phyloP scores from a whole-genome alignment of 805 yeast species.

The Saccharomycopsis javanensis region DNA sequence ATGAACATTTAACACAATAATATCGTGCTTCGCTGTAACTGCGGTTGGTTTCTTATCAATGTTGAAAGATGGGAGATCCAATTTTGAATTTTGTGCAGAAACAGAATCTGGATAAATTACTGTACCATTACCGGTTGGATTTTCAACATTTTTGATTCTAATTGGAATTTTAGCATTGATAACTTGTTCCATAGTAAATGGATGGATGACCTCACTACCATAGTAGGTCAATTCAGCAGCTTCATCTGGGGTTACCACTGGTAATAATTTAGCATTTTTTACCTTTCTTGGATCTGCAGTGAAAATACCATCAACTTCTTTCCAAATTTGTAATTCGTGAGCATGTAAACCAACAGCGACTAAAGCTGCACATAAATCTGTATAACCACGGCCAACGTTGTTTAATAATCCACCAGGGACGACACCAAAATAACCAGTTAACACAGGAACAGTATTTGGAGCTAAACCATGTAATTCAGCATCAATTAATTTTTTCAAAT shows the following conservation, averaged over 20 bases:
- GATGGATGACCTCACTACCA: constrained; percentile 97
- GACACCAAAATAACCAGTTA: constrained; percentile 91
- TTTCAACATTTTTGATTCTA: constrained; percentile 90
- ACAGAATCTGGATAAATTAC: constrained; percentile 87
- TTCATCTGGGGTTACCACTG: constrained; percentile 93
- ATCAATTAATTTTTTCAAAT: constrained; percentile 41
- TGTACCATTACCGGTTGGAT: constrained; percentile 90
- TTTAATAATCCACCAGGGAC: constrained; percentile 93
- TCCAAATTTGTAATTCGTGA: constrained; percentile 95
- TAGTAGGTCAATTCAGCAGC: constrained; percentile 97
- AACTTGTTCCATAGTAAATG: constrained; percentile 98
- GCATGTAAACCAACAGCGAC: constrained; percentile 89
- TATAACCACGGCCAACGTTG: constrained; percentile 95
- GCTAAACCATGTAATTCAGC: constrained; percentile 23
- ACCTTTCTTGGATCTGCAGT: constrained; percentile 98
- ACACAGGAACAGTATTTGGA: constrained; percentile 60
- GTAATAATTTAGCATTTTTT: constrained; percentile 72
- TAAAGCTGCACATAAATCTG: constrained; percentile 95
- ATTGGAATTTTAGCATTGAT: constrained; percentile 93
- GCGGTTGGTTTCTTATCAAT: constrained; percentile 79
- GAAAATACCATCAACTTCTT: constrained; percentile 97
- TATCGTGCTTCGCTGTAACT: constrained; percentile 87
- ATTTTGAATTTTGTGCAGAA: constrained; percentile 88
- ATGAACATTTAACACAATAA: constrained; percentile 86
- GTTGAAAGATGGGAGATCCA: constrained; percentile 61